Conservation (phyloP, 2,329 filamentous ascomycete species). For the Ceratocystis alfenasii region DNA sequence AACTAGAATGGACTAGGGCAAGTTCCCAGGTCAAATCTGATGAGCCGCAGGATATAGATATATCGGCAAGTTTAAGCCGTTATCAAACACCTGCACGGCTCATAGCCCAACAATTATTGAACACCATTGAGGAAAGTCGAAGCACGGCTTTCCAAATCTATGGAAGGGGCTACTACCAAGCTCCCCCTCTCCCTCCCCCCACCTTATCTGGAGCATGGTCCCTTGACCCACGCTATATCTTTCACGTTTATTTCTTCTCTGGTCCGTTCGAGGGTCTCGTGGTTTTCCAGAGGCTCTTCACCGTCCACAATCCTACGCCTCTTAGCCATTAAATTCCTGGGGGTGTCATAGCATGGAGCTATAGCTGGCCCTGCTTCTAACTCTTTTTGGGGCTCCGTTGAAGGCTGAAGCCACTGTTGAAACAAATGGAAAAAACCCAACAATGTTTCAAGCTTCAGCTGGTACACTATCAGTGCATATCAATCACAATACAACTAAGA, state of each 20-base stretch:
- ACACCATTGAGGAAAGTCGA: background rate
- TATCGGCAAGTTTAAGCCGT: background rate
- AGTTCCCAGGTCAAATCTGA: background rate
- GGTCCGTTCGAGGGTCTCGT: background rate
- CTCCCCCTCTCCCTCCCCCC: background rate
- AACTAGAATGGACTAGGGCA: no score
- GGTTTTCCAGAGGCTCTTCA: background rate
- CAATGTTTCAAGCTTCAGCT: background rate
- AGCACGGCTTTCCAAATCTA: background rate
- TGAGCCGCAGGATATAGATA: background rate
- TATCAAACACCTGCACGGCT: background rate
- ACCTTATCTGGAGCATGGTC: background rate
- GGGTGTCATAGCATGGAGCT: background rate
- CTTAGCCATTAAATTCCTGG: background rate
- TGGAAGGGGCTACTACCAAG: background rate
- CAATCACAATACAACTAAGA: background rate
- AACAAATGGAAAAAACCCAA: background rate
- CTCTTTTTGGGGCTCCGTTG: background rate
- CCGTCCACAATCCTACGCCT: background rate
- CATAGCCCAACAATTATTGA: background rate
- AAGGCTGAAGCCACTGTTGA: background rate
- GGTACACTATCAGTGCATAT: background rate
- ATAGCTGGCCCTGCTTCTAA: background rate
- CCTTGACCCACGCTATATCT: background rate
- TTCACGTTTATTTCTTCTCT: background rate